Conservation (phyloP, 2,329 filamentous ascomycete species). For the Exophiala calicioides region DNA sequence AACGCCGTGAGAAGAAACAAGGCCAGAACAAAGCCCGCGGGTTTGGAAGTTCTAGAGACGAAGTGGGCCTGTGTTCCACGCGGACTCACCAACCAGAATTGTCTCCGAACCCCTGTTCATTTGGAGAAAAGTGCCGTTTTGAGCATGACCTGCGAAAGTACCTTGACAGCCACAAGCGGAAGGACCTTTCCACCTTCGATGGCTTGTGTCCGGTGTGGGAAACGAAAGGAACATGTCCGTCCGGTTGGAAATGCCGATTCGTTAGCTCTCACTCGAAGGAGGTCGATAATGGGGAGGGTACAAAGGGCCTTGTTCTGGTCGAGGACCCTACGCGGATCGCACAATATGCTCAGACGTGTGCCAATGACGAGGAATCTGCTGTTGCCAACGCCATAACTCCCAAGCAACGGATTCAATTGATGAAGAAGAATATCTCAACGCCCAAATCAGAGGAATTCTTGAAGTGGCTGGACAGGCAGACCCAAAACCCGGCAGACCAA, state of each 20-base stretch:
- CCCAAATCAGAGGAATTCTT: constrained; percentile 74
- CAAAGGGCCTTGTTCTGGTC: constrained; percentile 75
- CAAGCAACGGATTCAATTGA: constrained; percentile 71
- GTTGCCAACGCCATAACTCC: constrained; percentile 74
- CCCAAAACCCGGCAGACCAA: constrained; percentile 37
- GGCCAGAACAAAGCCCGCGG: constrained; percentile 82
- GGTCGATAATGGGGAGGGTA: constrained; percentile 72
- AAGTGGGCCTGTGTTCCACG: constrained; percentile 74
- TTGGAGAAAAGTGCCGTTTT: constrained; percentile 76
- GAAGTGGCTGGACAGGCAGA: constrained; percentile 72
- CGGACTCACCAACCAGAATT: constrained; percentile 74
- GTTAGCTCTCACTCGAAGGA: constrained; percentile 84
- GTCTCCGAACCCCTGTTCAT: constrained; percentile 72
- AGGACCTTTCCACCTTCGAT: constrained; percentile 73
- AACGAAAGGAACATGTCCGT: constrained; percentile 70
- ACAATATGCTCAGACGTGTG: constrained; percentile 13
- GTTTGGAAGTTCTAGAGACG: constrained; percentile 79
- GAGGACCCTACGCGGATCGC: constrained; percentile 47
- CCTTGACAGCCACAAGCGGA: constrained; percentile 75
- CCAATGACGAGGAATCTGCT: constrained; percentile 53
- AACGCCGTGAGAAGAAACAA: constrained; percentile 62
- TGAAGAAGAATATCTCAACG: constrained; percentile 69
- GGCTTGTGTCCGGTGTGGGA: constrained; percentile 83
- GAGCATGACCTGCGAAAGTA: constrained; percentile 86
- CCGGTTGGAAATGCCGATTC: constrained; percentile 95